Evolutionary conservation across 139 green algal species (phyloP), one percentile per base, ranked within the genome.

Genomic region (Chlamydomonas sp.): DNA sequence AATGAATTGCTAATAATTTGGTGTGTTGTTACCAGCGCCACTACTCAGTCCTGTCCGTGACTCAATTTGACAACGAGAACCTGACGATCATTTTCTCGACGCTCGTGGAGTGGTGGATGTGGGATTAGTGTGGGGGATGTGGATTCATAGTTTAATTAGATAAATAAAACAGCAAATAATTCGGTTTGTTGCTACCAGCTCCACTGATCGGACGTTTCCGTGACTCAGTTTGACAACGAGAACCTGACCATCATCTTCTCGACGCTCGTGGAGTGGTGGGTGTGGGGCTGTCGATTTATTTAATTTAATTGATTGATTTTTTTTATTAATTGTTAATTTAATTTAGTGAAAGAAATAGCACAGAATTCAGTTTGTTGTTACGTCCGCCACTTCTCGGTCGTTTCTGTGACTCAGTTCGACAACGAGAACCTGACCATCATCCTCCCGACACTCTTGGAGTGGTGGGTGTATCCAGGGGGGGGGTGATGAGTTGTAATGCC

Each of bases 241-340:
- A 89, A 84, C 58, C 75, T 90, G 35, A 73, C 24, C n/a, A 75
- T 77, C n/a, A 91, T 92, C 68, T 92, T 87, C 75, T 65, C 38
- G 26, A 54, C 71, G 3, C 74, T 92, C 48, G 73, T 84, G 10
- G 77, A 89, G 65, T 89, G 81, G 81, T 91, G 83, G 83, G n/a
- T n/a, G n/a, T n/a, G n/a, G n/a, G n/a, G n/a, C n/a, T n/a, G n/a
- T n/a, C n/a, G n/a, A n/a, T n/a, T n/a, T n/a, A n/a, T n/a, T n/a
- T n/a, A n/a, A n/a, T n/a, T n/a, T n/a, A n/a, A n/a, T n/a, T n/a
- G n/a, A n/a, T n/a, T n/a, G n/a, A n/a, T n/a, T n/a, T n/a, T n/a
- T n/a, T n/a, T n/a, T n/a, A n/a, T n/a, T n/a, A n/a, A n/a, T n/a
- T n/a, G n/a, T n/a, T n/a, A n/a, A n/a, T n/a, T n/a, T n/a, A n/a